Evolutionary conservation across 495 filamentous ascomycete genomes (phyloP), one percentile per base, ranked within the genome.

Genomic region (Penicillium macrosclerotiorum): DNA sequence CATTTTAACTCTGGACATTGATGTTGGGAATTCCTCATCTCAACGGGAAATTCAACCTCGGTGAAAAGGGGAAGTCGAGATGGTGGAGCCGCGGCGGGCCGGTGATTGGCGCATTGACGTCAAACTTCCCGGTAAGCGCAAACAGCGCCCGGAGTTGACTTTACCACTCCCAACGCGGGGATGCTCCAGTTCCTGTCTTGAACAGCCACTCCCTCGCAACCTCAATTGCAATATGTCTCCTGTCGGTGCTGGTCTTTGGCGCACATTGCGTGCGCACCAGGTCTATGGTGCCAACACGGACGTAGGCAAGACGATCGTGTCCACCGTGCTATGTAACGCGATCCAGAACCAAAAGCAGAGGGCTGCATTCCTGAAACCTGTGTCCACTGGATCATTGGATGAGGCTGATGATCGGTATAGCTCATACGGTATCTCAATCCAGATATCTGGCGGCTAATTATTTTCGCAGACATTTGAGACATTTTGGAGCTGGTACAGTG

Each of bases 221-320:
- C 30, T 23, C n/a, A 26, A 17, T 32, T 36, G 27, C n/a, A 42
- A 18, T 17, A 73, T 73, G 70, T 40, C 67, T 43, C 64, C 69
- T 4, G 62, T 69, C 27, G 68, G 69, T 29, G 69, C 69, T 29
- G 68, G 63, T 8, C 75, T 89, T 19, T 86, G 81, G 76, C 81
- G 76, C 42, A 75, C 74, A 3, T 68, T 88, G 33, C 76, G 79
- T 41, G 72, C 76, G 9, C 75, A 83, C 44, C 86, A 90, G 55
- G 71, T 91, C 16, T 90, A 86, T 48, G 87, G 87, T 4, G 85
- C 87, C 23, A 90, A 90, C 54, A 90, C 87, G 3, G 77, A 88
- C 47, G 85, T 90, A 25, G 87, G 87, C 45, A 91, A 90, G 66
- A 90, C 87, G 0, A 75, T 91, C 20, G 73, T 86, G 33, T 83